Percentiles rank a stretch among this genome's conserved stretches.
Conservation (phyloP, 352 stramenopile species). For the Peronospora farinosa region DNA sequence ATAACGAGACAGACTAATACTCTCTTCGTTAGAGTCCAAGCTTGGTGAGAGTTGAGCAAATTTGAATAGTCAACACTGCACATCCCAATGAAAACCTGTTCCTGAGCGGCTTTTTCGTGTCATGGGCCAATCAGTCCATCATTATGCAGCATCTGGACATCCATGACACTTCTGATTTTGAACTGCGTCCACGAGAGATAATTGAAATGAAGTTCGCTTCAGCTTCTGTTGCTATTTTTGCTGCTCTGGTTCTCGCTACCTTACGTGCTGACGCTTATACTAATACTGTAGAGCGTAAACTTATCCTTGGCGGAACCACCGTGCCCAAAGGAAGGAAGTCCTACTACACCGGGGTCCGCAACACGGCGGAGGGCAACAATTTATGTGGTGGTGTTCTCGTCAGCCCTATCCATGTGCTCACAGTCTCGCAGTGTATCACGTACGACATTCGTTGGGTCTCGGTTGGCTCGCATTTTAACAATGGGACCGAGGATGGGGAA, state of each 20-base stretch:
- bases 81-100: slow-evolving; percentile 21
- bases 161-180: slow-evolving; percentile 19
- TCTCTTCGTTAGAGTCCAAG: too few relatives aligned
- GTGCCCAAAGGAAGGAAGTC: slow-evolving; percentile 36
- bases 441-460: slow-evolving; percentile 39
- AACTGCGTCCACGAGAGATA: neutral
- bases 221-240: slow-evolving; percentile 16
- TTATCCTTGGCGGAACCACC: slow-evolving; percentile 45
- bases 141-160: slow-evolving; percentile 4
- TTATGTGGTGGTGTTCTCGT: slow-evolving; percentile 41
- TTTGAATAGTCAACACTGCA: neutral
- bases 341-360: slow-evolving; percentile 32
- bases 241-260: slow-evolving; percentile 3
- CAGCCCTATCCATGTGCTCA: slow-evolving; percentile 34
- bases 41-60: neutral
- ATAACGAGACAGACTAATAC: too few relatives aligned
- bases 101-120: slow-evolving; percentile 18
- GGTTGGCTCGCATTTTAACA: slow-evolving; percentile 52
- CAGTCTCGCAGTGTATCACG: slow-evolving; percentile 39
- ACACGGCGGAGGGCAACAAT: slow-evolving; percentile 23
- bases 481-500: slow-evolving; percentile 36
- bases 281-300: slow-evolving; percentile 17
- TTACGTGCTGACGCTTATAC: neutral
- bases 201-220: slow-evolving; percentile 20
- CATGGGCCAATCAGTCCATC: neutral